Evolutionary conservation across 352 stramenopile species (phyloP).

Genomic region (Globisporangium splendens): DNA sequence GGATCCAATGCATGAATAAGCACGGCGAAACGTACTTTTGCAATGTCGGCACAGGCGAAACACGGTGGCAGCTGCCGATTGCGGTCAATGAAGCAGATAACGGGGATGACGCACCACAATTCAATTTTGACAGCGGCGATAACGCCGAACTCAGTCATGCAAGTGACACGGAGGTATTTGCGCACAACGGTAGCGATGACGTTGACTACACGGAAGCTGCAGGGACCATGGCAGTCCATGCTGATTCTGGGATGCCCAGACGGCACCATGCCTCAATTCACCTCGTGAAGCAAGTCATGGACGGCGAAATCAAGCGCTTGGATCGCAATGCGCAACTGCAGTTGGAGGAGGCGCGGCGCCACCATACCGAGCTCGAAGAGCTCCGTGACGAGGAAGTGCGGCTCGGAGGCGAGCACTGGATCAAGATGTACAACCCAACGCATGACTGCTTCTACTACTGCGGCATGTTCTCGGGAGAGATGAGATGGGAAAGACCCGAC

Average conservation of each 20-base stretch:
- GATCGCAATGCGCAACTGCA: conserved; percentile 22
- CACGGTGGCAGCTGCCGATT: conserved; percentile 32
- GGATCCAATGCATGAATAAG: conserved; percentile 35
- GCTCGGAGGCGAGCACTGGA: conserved; percentile 34
- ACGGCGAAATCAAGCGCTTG: conserved; percentile 20
- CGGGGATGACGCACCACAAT: neutral
- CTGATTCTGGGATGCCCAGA: neutral
- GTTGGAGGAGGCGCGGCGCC: conserved; percentile 22
- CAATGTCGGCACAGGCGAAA: conserved; percentile 39
- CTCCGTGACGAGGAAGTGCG: conserved; percentile 25
- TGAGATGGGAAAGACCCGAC: conserved; percentile 38
- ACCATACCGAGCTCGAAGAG: conserved; percentile 23
- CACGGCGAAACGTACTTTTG: conserved; percentile 43
- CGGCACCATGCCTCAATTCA: conserved; percentile 7
- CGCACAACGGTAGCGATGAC: neutral
- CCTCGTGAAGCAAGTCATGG: conserved; percentile 19
- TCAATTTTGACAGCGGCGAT: neutral
- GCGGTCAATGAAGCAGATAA: neutral
- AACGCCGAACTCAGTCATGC: too few species aligned
- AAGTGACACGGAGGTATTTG: neutral
- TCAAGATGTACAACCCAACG: conserved; percentile 50
- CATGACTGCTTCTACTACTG: conserved; percentile 54
- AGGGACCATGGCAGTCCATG: neutral
- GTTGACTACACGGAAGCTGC: neutral
- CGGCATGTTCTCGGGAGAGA: conserved; percentile 30